Base-by-base conservation (phyloP, 2,329 filamentous ascomycete genomes). In the Zymoseptoria pseudotritici region DNA sequence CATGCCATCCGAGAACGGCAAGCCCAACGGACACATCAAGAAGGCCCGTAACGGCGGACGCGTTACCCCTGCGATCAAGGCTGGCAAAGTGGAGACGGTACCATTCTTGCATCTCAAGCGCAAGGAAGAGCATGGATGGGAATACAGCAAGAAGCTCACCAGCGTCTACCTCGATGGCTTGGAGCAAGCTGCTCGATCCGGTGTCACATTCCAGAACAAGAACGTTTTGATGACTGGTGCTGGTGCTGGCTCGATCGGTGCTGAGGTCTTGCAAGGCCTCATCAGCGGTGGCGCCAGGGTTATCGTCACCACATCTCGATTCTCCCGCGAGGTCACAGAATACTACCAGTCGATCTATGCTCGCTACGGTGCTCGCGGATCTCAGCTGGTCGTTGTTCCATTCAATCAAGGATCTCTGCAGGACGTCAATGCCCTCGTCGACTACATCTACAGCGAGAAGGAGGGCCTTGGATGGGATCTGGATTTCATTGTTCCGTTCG, bases 371-470 rank as follows among this genome's bases (percentile, higher is more conserved):
- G 90, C 91, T 62, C 89, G 91, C 66, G 94, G 94, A 65, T 97
- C 94, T 60, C 92, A 97, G 78, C 87, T 99, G 58, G 91, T 99
- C 50, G 94, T 99, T 58, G 95, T 97, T 58, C 94, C 95, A 55
- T 99, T 99, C 85, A 99, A 99, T 77, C 92, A 97, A 76, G 94
- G 93, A 65, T 97, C 93, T 80, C 95, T 97, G 79, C 93, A 97
- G 75, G 94, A 99, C 73, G 90, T 97, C 42, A 91, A 97, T 75
- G 91, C 91, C 53, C 83, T 99, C 7, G 82, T 99, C 56, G 84
- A 97, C 62, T 99, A 97, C 80, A 95, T 99, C 73, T 99, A 97
- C 74, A 93, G 97, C 73, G 76, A 88, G 64, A 99, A 97, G 86
- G 92, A 87, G 73, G 95, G 95, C 65, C 87, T 99, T 9, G 94